These are phyloP conservation scores for Termitomyces sp. DNA, from an alignment of 768 basidiomycete species.

Conservation along the genomic window DNA sequence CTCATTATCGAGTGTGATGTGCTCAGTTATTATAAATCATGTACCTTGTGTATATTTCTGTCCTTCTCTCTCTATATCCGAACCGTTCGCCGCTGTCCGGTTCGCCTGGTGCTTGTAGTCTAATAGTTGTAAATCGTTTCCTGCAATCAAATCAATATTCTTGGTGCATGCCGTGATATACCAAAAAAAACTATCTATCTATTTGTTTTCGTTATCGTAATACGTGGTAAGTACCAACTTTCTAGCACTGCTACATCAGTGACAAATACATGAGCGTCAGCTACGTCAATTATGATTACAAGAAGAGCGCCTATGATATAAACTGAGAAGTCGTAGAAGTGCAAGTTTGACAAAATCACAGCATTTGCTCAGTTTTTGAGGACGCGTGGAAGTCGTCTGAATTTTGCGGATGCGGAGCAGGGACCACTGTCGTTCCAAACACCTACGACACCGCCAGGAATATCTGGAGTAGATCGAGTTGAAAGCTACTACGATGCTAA, in stretches of 20 bases:
- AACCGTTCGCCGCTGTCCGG: neutral
- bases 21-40: constrained; percentile 8
- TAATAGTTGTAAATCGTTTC: neutral
- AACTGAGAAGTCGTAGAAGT: neutral
- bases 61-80: neutral
- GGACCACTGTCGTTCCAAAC: constrained; percentile 10
- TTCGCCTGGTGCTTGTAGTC: neutral
- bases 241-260: neutral
- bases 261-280: neutral
- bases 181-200: neutral
- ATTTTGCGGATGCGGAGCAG: neutral
- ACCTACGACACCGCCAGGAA: constrained; percentile 2
- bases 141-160: neutral
- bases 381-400: constrained; percentile 1
- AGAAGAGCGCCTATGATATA: neutral
- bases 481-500: neutral
- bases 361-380: constrained; percentile 1
- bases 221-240: neutral
- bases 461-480: neutral
- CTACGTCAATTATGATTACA: neutral
- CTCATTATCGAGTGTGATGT: neutral
- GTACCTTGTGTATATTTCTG: constrained; percentile 2
- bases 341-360: neutral
- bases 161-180: too few species aligned
- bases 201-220: neutral